A percentile compares a stretch with the other conserved stretches of the same genome.
These are phyloP conservation scores for Colletotrichum sp. DNA, from an alignment of 2,329 filamentous ascomycete genomes.

Conservation along the genomic window DNA sequence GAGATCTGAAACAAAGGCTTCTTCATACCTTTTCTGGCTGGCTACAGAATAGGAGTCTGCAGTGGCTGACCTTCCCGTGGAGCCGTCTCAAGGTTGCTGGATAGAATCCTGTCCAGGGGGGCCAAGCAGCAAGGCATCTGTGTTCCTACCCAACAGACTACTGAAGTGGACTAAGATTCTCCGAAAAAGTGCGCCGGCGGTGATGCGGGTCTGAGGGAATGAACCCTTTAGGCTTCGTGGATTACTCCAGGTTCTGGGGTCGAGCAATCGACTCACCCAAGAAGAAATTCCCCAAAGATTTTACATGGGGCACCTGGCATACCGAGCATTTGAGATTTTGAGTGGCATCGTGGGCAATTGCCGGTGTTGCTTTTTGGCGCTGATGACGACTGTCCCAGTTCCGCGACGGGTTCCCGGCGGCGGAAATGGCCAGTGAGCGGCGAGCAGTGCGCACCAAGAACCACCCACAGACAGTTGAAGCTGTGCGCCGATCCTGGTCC, in stretches of 20 bases:
- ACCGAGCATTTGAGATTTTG: neutral
- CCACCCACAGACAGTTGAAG: constrained; percentile 18
- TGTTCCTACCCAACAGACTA: neutral
- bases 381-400: neutral
- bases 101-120: neutral
- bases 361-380: constrained; percentile 7
- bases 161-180: neutral
- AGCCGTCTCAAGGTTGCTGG: neutral
- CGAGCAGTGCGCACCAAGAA: neutral
- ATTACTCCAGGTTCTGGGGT: constrained; percentile 3
- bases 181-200: neutral
- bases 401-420: neutral
- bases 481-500: constrained; percentile 18
- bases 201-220: neutral
- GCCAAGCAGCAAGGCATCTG: neutral
- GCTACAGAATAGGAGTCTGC: constrained; percentile 11
- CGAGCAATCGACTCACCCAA: neutral
- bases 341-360: constrained; percentile 4
- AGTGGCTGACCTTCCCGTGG: constrained; percentile 15
- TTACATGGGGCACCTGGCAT: neutral
- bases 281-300: neutral
- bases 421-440: neutral
- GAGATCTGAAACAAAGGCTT: constrained; percentile 20
- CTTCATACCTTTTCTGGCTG: constrained; percentile 10
- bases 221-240: neutral